A percentile compares a stretch with the other conserved stretches of the same genome.
phyloP scores from a whole-genome alignment of 2,329 filamentous ascomycete species.

The Bipolaris bicolor region DNA sequence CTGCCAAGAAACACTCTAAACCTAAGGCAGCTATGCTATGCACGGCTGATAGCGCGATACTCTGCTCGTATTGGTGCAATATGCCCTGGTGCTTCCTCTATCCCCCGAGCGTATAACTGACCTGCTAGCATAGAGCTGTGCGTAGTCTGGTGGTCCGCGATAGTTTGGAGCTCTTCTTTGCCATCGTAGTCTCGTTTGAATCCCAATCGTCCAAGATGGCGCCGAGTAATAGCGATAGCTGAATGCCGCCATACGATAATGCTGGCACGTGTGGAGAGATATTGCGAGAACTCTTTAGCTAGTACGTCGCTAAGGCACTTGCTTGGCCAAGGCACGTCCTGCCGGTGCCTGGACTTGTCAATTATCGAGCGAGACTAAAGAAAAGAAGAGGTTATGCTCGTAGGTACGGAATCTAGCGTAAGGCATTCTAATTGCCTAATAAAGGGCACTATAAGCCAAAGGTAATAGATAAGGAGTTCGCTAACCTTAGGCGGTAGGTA shows the following conservation, averaged over 20 bases:
- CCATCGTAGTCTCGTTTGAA: background rate
- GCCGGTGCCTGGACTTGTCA: background rate
- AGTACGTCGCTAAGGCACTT: slow-evolving; percentile 1
- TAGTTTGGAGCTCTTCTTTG: background rate
- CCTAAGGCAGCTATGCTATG: too few relatives aligned
- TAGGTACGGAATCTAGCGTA: background rate
- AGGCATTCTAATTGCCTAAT: background rate
- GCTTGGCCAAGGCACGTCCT: background rate
- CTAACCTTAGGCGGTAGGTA: background rate
- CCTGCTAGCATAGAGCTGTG: background rate
- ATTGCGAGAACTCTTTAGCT: slow-evolving; percentile 1
- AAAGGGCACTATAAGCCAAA: too few relatives aligned
- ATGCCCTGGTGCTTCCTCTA: too few relatives aligned
- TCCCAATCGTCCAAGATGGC: slow-evolving; percentile 1
- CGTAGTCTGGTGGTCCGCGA: background rate
- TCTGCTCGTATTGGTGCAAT: too few relatives aligned
- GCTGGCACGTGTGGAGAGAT: background rate
- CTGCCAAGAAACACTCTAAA: too few relatives aligned
- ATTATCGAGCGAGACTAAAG: slow-evolving; percentile 1
- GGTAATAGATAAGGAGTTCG: background rate
- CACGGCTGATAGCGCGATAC: too few relatives aligned
- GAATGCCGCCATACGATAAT: background rate
- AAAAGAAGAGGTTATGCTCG: background rate
- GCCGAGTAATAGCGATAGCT: slow-evolving; percentile 2
- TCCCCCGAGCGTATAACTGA: too few relatives aligned